Percentiles rank a stretch among this genome's conserved stretches.
Conservation (phyloP, 306 rosid species). For the Urtica urens region DNA sequence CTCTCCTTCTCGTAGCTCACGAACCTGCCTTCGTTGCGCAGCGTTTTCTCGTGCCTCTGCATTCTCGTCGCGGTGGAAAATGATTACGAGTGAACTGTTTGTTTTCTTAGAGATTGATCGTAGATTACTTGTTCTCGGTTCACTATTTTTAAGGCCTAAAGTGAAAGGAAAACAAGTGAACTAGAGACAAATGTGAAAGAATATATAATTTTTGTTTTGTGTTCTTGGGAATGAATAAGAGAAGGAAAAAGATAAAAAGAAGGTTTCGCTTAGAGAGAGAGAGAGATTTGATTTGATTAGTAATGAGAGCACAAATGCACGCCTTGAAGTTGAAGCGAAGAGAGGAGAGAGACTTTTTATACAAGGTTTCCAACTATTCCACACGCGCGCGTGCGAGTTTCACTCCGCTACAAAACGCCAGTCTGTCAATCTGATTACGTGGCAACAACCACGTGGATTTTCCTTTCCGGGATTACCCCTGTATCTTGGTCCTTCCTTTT, state of each 20-base stretch:
- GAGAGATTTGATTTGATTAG: constrained; percentile 12
- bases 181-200: not conserved
- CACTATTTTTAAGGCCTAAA: constrained; percentile 9
- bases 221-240: constrained; percentile 18
- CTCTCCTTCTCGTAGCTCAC: constrained; percentile 10
- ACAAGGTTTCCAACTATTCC: constrained; percentile 15
- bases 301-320: constrained; percentile 50
- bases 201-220: not conserved
- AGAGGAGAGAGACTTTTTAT: constrained; percentile 24
- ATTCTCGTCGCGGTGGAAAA: too few relatives aligned
- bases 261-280: constrained; percentile 8
- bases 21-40: constrained; percentile 18
- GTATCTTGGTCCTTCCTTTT: not conserved
- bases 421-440: constrained; percentile 30
- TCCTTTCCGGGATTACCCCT: constrained; percentile 1
- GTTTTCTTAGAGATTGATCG: too few relatives aligned
- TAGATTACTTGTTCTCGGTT: constrained; percentile 8
- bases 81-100: too few relatives aligned
- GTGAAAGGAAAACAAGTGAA: too few relatives aligned
- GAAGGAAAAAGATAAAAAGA: not conserved
- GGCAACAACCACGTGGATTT: constrained; percentile 16
- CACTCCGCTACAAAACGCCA: constrained; percentile 25
- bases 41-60: constrained; percentile 25
- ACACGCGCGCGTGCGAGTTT: constrained; percentile 41
- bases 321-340: constrained; percentile 30